These are phyloP conservation scores for Aspergillus ellipticus DNA, from an alignment of 495 filamentous ascomycete species.

Conservation along the genomic window DNA sequence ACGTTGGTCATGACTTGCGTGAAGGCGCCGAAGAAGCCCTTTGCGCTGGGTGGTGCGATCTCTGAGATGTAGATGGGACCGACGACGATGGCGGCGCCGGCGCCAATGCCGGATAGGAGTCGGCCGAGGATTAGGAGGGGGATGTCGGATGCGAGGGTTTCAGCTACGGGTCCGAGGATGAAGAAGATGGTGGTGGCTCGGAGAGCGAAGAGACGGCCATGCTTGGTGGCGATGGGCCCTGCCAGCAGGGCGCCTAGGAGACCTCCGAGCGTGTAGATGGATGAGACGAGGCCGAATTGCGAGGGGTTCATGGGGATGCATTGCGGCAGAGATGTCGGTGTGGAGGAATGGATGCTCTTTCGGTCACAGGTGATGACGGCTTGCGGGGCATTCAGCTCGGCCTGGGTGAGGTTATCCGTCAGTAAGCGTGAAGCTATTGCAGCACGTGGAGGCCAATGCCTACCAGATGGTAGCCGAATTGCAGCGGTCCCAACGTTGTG, in stretches of 20 bases:
- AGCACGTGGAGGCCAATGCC: constrained; percentile 1
- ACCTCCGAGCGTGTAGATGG: constrained; percentile 89
- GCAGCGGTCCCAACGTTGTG: constrained; percentile 73
- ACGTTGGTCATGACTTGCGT: constrained; percentile 93
- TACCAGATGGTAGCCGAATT: constrained; percentile 95
- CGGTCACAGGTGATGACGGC: constrained; percentile 79
- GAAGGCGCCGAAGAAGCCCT: constrained; percentile 84
- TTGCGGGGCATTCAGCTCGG: constrained; percentile 92
- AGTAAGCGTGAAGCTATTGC: constrained; percentile 9
- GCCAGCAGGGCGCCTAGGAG: constrained; percentile 75
- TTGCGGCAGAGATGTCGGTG: constrained; percentile 51
- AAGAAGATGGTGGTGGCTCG: constrained; percentile 71
- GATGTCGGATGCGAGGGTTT: constrained; percentile 67
- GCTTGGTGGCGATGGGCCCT: constrained; percentile 66
- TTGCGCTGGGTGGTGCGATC: constrained; percentile 70
- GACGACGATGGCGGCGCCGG: constrained; percentile 85
- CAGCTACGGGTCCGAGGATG: constrained; percentile 67
- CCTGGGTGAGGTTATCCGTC: constrained; percentile 45
- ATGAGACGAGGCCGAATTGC: constrained; percentile 77
- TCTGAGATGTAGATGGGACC: constrained; percentile 96
- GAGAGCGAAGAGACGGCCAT: constrained; percentile 71
- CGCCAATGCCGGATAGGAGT: constrained; percentile 75
- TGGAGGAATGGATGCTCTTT: constrained; percentile 48
- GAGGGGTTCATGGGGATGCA: constrained; percentile 79
- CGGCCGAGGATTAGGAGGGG: constrained; percentile 65